Evolutionary conservation across 805 yeast genomes (phyloP).

Genomic region (Groenewaldozyma tartarivorans): DNA sequence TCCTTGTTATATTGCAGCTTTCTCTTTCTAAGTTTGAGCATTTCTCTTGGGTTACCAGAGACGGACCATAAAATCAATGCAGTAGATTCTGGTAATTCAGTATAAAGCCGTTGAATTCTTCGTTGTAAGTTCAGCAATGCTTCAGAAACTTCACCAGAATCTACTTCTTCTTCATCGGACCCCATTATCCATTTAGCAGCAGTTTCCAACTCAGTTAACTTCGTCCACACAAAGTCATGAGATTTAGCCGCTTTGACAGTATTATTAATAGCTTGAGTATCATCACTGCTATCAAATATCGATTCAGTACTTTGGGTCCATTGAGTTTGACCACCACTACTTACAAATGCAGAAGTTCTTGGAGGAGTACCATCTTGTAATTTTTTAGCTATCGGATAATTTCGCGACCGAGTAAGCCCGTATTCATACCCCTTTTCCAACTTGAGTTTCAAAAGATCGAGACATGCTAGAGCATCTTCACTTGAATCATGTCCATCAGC

Average conservation of each 20-base stretch:
- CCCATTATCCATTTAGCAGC: slow-evolving; percentile 26
- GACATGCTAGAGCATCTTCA: slow-evolving; percentile 75
- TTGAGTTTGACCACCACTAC: slow-evolving; percentile 24
- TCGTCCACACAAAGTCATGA: slow-evolving; percentile 43
- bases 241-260: slow-evolving; percentile 30
- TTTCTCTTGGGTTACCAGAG: slow-evolving; percentile 46
- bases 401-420: slow-evolving; percentile 35
- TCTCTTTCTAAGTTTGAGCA: slow-evolving; percentile 34
- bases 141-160: slow-evolving; percentile 13
- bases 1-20: slow-evolving; percentile 36
- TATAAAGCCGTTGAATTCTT: slow-evolving; percentile 41
- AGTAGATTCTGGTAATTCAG: slow-evolving; percentile 47
- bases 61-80: slow-evolving; percentile 54
- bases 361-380: slow-evolving; percentile 7
- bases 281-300: slow-evolving; percentile 41
- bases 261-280: slow-evolving; percentile 46
- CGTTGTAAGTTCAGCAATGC: slow-evolving; percentile 32
- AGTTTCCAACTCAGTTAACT: slow-evolving; percentile 51
- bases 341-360: slow-evolving; percentile 26
- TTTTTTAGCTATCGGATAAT: slow-evolving; percentile 10
- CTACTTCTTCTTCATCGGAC: slow-evolving; percentile 2
- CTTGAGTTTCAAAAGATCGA: slow-evolving; percentile 66
- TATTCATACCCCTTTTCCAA: slow-evolving; percentile 53
- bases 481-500: slow-evolving; percentile 72
- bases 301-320: slow-evolving; percentile 28